These are phyloP conservation scores for Suhomyces bribrorum DNA, from an alignment of 1,139 yeast genomes.

Conservation along the genomic window DNA sequence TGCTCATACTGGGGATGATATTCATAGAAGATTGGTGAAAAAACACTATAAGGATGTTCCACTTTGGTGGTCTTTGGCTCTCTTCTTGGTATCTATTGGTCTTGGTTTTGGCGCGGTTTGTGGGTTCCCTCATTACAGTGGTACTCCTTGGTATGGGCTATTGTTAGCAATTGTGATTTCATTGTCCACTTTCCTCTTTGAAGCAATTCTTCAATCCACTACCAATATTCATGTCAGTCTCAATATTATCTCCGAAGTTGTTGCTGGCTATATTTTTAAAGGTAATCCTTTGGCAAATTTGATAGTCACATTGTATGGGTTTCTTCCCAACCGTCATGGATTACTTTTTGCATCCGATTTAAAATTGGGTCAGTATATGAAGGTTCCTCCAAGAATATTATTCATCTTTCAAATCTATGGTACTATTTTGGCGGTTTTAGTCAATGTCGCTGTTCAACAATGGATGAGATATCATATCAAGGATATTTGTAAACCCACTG, in stretches of 20 bases:
- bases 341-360: slow-evolving; percentile 18
- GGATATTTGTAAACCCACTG: slow-evolving; percentile 18
- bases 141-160: slow-evolving; percentile 39
- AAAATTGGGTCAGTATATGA: slow-evolving; percentile 22
- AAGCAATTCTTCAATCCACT: slow-evolving; percentile 37
- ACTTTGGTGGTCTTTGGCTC: slow-evolving; percentile 38
- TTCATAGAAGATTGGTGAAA: slow-evolving; percentile 40
- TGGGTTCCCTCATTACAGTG: slow-evolving; percentile 24
- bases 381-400: slow-evolving; percentile 19
- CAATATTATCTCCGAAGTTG: slow-evolving; percentile 35
- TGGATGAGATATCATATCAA: slow-evolving; percentile 23
- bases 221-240: slow-evolving; percentile 43
- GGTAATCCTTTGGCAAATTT: slow-evolving; percentile 37
- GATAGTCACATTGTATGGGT: slow-evolving; percentile 36
- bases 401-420: slow-evolving; percentile 21
- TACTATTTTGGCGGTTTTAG: slow-evolving; percentile 33
- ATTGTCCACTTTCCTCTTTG: slow-evolving; percentile 35
- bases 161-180: slow-evolving; percentile 33
- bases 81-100: slow-evolving; percentile 30
- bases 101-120: slow-evolving; percentile 33
- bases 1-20: slow-evolving; percentile 36
- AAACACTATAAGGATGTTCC: slow-evolving; percentile 39
- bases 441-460: slow-evolving; percentile 32
- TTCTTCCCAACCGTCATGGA: slow-evolving; percentile 25
- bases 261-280: slow-evolving; percentile 36